phyloP scores from a whole-genome alignment of 2,329 filamentous ascomycete genomes.

The Cytospora piceicola region DNA sequence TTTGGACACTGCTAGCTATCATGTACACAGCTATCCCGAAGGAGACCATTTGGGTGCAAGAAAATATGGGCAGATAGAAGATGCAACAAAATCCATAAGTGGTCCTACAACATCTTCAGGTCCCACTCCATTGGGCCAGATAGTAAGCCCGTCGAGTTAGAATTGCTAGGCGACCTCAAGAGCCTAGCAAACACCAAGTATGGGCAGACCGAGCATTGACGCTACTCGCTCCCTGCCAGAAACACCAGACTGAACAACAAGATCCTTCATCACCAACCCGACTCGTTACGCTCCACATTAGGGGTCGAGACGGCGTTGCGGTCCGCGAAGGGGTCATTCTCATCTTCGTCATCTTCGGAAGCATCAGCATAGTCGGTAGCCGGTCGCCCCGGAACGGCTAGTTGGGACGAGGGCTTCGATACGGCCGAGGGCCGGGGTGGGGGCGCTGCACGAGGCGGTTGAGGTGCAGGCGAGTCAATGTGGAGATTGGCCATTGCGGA shows the following conservation, averaged over 20 bases:
- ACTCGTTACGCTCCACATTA: constrained; percentile 45
- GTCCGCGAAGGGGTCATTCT: constrained; percentile 88
- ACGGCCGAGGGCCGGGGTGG: constrained; percentile 52
- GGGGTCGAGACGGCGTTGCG: constrained; percentile 65
- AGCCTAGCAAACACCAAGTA: neutral
- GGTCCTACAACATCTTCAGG: neutral
- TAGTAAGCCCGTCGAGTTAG: neutral
- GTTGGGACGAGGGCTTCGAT: constrained; percentile 56
- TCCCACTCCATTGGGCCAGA: neutral
- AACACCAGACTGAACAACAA: neutral
- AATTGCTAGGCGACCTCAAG: neutral
- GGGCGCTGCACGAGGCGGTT: constrained; percentile 47
- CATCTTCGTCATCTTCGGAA: constrained; percentile 59
- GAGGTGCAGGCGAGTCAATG: constrained; percentile 43
- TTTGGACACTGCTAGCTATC: neutral
- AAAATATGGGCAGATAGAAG: neutral
- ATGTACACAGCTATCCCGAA: neutral
- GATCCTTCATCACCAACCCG: constrained; percentile 38
- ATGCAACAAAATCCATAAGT: neutral
- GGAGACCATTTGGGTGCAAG: neutral
- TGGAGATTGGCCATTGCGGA: constrained; percentile 51
- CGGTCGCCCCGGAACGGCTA: constrained; percentile 46
- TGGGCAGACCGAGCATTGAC: neutral
- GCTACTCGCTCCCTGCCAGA: neutral
- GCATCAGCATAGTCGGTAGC: constrained; percentile 60